A percentile compares a stretch with the other conserved stretches of the same genome.
Conservation (phyloP, 768 basidiomycete species). For the Lactarius evosmus region DNA sequence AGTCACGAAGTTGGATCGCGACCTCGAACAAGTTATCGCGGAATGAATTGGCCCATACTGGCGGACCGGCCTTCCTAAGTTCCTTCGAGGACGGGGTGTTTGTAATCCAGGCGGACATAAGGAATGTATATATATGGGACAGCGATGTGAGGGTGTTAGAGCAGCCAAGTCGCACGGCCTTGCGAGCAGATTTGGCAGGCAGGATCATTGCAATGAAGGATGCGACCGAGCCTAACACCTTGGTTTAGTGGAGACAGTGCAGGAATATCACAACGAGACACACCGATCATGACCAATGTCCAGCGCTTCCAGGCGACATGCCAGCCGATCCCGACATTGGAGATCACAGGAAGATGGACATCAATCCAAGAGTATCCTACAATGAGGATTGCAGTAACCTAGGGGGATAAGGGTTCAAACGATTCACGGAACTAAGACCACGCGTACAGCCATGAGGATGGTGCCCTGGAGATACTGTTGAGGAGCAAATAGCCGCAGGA, state of each 20-base stretch:
- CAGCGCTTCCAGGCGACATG: conserved; percentile 51
- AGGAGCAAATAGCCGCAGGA: conserved; percentile 48
- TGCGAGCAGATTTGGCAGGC: conserved; percentile 49
- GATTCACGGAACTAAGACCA: not conserved
- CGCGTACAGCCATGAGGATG: conserved; percentile 40
- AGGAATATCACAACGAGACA: conserved; percentile 18
- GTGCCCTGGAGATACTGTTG: conserved; percentile 39
- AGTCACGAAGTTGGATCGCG: conserved; percentile 35
- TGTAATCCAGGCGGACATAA: conserved; percentile 43
- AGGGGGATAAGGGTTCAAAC: not conserved
- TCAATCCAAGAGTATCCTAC: conserved; percentile 60
- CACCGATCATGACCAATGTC: conserved; percentile 49
- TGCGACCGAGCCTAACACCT: conserved; percentile 41
- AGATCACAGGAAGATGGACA: conserved; percentile 43
- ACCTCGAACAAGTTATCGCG: conserved; percentile 35
- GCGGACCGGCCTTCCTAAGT: conserved; percentile 9
- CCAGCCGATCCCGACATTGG: conserved; percentile 52
- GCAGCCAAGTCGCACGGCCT: conserved; percentile 44
- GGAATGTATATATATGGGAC: conserved; percentile 42
- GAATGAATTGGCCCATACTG: conserved; percentile 32
- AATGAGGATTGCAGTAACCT: conserved; percentile 45
- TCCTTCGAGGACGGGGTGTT: conserved; percentile 25
- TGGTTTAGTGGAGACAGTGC: conserved; percentile 16
- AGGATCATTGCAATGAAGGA: conserved; percentile 54
- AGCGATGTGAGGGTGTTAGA: conserved; percentile 42